A percentile compares a stretch with the other conserved stretches of the same genome.
These are phyloP conservation scores for Blastobotrys parvus DNA, from an alignment of 805 yeast genomes.

Conservation along the genomic window DNA sequence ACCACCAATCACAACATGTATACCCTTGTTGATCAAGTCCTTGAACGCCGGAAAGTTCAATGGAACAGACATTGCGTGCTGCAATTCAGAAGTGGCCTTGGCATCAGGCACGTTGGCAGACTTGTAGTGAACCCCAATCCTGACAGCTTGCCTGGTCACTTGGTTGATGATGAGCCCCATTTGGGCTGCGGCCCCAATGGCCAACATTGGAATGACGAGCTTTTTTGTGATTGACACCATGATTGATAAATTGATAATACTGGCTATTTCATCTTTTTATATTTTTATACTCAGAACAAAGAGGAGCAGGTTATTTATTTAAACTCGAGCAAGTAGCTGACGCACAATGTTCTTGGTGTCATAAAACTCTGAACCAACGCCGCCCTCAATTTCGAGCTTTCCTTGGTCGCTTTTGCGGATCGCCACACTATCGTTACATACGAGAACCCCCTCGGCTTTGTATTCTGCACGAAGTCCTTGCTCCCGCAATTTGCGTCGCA, in stretches of 20 bases:
- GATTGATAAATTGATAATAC: neutral
- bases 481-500: conserved; percentile 52
- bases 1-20: neutral
- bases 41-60: neutral
- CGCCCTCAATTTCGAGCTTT: conserved; percentile 78
- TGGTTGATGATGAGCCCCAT: neutral
- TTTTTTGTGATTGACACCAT: neutral
- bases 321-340: conserved; percentile 24
- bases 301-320: neutral
- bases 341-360: conserved; percentile 64
- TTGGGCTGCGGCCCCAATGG: neutral
- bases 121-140: neutral
- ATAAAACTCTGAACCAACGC: conserved; percentile 65
- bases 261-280: neutral
- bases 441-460: conserved; percentile 86
- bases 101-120: conserved; percentile 3
- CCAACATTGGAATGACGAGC: neutral
- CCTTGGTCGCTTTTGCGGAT: conserved; percentile 76
- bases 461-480: conserved; percentile 72
- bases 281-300: neutral
- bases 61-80: neutral
- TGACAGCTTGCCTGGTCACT: conserved; percentile 2
- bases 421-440: conserved; percentile 69
- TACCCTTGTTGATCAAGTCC: neutral
- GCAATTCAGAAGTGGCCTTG: conserved; percentile 3